Conservation (phyloP, 352 stramenopile species). For the Pythium coloratum region DNA sequence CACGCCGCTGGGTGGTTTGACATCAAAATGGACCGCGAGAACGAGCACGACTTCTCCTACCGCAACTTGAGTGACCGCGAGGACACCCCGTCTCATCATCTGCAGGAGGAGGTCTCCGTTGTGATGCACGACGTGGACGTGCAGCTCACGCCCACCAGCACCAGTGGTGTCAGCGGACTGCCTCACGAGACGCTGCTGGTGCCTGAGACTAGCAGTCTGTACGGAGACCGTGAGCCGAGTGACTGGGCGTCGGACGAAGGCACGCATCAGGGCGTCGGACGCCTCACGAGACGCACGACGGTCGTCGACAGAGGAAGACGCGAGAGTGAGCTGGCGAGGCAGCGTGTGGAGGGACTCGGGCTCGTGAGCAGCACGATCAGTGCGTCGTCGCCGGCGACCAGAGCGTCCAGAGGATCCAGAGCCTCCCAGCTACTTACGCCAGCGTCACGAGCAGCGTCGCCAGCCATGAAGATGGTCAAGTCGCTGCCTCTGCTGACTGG, state of each 20-base stretch:
- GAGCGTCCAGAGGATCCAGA: constrained; percentile 1
- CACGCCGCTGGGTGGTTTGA: too few species aligned
- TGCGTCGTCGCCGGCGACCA: constrained; percentile 6
- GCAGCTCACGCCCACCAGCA: constrained; percentile 10
- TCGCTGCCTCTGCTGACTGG: not conserved
- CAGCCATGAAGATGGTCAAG: constrained; percentile 13
- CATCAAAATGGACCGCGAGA: constrained; percentile 4
- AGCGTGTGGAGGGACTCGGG: constrained; percentile 11
- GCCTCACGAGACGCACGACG: constrained; percentile 5
- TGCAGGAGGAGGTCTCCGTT: constrained; percentile 19
- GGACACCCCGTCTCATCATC: constrained; percentile 2
- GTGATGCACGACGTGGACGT: constrained; percentile 17
- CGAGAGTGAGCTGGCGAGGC: constrained; percentile 19
- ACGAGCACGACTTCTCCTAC: constrained; percentile 27
- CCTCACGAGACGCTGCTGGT: constrained; percentile 24
- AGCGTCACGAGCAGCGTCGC: constrained; percentile 6
- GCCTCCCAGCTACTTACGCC: constrained; percentile 18
- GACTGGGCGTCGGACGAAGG: constrained; percentile 34
- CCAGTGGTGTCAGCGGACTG: not conserved
- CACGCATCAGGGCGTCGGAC: constrained; percentile 8
- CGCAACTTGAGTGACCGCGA: constrained; percentile 29
- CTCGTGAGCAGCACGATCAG: constrained; percentile 11
- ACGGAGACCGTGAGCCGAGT: constrained; percentile 16
- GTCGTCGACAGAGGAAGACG: constrained; percentile 5
- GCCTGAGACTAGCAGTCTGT: constrained; percentile 1